Conservation (phyloP, 164 flowering plant genomes). For the Hamamelis virginiana region DNA sequence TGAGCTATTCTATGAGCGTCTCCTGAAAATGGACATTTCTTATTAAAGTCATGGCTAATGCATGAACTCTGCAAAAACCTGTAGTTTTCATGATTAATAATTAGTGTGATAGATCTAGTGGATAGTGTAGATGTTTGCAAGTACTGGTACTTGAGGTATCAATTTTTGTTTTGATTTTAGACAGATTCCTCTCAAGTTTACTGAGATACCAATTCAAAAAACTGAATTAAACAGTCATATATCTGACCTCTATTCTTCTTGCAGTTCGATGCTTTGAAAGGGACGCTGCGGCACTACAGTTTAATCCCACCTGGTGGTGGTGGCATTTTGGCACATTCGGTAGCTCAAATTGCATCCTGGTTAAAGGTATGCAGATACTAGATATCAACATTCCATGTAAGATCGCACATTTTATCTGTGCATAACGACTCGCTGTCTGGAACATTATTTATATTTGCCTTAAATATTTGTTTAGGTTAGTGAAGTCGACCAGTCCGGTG, state of each 20-base stretch:
- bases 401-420: neutral
- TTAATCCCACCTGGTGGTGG: slow-evolving; percentile 92
- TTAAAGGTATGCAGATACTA: slow-evolving; percentile 54
- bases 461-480: slow-evolving; percentile 43
- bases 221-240: neutral
- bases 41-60: too few species aligned
- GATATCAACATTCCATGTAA: neutral
- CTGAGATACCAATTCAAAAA: neutral
- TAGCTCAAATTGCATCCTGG: slow-evolving; percentile 76
- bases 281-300: slow-evolving; percentile 72
- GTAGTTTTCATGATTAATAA: too few species aligned
- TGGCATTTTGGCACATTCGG: slow-evolving; percentile 85
- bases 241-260: slow-evolving; percentile 7
- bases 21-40: too few species aligned
- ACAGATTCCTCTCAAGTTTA: neutral
- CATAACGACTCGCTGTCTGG: neutral
- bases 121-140: too few species aligned
- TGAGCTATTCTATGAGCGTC: too few species aligned
- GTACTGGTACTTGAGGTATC: too few species aligned
- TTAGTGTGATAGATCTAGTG: too few species aligned
- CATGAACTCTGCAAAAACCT: too few species aligned
- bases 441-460: neutral
- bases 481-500: slow-evolving; percentile 62
- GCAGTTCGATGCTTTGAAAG: slow-evolving; percentile 83
- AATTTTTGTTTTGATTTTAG: neutral